Evolutionary conservation across 2,329 filamentous ascomycete species (phyloP).

Genomic region (Colletotrichum viniferum): DNA sequence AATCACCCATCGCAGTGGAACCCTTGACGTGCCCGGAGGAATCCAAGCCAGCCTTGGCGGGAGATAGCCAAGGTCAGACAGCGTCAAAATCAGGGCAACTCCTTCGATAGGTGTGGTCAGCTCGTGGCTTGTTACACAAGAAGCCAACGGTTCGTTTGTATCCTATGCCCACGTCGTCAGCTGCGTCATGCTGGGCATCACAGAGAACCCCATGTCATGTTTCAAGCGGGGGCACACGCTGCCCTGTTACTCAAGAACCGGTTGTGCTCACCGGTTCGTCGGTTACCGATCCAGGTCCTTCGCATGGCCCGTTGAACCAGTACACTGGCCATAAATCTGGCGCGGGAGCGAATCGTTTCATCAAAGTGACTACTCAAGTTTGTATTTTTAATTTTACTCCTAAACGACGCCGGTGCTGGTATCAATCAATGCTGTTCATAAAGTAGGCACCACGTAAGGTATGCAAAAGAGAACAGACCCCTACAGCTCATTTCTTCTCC

Average conservation of each 20-base stretch:
- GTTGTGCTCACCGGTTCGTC: neutral
- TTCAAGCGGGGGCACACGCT: neutral
- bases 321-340: neutral
- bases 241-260: neutral
- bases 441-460: neutral
- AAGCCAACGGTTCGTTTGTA: neutral
- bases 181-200: neutral
- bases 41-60: neutral
- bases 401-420: constrained; percentile 11
- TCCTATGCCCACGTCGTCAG: neutral
- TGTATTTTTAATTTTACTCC: neutral
- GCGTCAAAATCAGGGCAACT: neutral
- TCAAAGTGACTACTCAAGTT: neutral
- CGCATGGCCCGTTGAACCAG: neutral
- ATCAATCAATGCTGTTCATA: constrained; percentile 15
- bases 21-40: neutral
- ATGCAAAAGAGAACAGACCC: neutral
- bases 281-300: neutral
- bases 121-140: neutral
- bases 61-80: neutral
- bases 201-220: neutral
- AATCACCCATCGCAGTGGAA: neutral
- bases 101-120: neutral
- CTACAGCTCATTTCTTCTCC: constrained; percentile 29
- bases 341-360: neutral